Evolutionary conservation across 331 rosid genomes (phyloP), one percentile per base, ranked within the genome.

Genomic region (Cydonia oblonga): DNA sequence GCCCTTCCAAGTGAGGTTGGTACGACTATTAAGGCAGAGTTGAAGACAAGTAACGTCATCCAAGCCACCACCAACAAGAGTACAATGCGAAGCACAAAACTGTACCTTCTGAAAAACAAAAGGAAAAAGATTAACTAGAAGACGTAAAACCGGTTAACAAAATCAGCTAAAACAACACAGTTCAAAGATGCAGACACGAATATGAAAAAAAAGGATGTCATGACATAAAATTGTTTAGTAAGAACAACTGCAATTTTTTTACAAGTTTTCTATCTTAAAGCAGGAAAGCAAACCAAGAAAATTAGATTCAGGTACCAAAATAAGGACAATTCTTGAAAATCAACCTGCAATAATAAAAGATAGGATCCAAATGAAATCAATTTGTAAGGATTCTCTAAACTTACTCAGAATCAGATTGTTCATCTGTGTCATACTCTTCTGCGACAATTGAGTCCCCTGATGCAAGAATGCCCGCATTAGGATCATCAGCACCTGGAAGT

Each of bases 351-450:
- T 64, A 30, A 18, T 26, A 49, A 49, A 23, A 69, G 60, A 58
- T 60, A 25, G 30, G 35, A 49, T 75, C 4, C 9, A n/a, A 13
- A 42, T 42, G 46, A 58, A 58, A 71, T 24, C 63, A 56, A 70
- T 30, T 15, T 57, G 30, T n/a, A 24, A 68, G 65, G 57, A 51
- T 46, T 42, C 66, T 66, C 24, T 7, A 68, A 75, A 87, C 97
- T 88, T 81, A 95, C 99, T 95, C 99, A 66, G 97, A 86, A 81
- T 95, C 99, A 84, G 96, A 83, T 69, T 91, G 97, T 51, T 95
- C 97, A 12, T 95, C 96, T 28, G 71, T 72, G 74, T 95, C 97
- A 83, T 84, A 86, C 58, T 84, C 99, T 78, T 91, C 97, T 38
- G 74, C 65, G 33, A 71, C 49, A 85, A 77, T 82, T 69, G 76